These are phyloP conservation scores for Drosera capensis DNA, from an alignment of 148 eudicot genomes.

Conservation along the genomic window DNA sequence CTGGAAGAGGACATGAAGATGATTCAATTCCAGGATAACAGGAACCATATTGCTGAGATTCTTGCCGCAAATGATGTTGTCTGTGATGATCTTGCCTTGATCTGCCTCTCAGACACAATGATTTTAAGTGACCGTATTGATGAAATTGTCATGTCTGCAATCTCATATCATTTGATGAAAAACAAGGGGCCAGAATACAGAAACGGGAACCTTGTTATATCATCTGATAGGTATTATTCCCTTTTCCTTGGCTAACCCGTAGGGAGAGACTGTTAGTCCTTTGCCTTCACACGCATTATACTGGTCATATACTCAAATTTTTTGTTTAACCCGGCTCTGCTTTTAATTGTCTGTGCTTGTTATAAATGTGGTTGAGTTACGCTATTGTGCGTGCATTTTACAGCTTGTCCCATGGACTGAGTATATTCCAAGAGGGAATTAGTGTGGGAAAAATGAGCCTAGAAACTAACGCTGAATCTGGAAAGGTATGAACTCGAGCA, in stretches of 20 bases:
- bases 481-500: conserved; percentile 31
- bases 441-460: conserved; percentile 32
- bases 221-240: conserved; percentile 35
- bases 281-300: no score
- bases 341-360: background rate
- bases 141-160: conserved; percentile 64
- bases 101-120: conserved; percentile 56
- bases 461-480: conserved; percentile 55
- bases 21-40: conserved; percentile 57
- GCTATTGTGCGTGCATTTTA: background rate
- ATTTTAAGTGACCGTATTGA: conserved; percentile 50
- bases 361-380: background rate
- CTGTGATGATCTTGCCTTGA: conserved; percentile 56
- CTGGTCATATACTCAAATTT: no score
- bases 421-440: conserved; percentile 62
- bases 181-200: conserved; percentile 61
- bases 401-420: conserved; percentile 76
- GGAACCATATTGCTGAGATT: conserved; percentile 68
- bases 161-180: conserved; percentile 61
- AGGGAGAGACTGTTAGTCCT: no score
- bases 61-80: conserved; percentile 70
- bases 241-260: no score
- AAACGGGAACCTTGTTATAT: conserved; percentile 72
- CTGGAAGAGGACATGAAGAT: conserved; percentile 61
- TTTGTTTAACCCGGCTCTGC: no score